phyloP scores from a whole-genome alignment of 2,329 filamentous ascomycete species.

The Penicillium sp. region DNA sequence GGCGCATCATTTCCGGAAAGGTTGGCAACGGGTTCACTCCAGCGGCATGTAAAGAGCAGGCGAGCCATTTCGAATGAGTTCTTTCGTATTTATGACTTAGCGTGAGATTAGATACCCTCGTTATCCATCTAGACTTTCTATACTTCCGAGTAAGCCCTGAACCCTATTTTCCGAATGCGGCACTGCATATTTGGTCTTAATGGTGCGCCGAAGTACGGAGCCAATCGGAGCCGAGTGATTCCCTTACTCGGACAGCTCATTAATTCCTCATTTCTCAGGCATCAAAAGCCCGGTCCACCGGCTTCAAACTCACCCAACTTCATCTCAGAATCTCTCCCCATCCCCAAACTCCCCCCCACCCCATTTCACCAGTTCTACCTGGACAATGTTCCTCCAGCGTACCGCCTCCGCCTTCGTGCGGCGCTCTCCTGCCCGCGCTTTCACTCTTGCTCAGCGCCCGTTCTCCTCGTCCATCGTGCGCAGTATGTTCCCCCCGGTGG shows the following conservation, averaged over 20 bases:
- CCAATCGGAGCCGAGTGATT: too few species aligned
- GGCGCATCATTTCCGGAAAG: constrained; percentile 88
- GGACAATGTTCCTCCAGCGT: constrained; percentile 50
- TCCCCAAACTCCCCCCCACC: constrained; percentile 24
- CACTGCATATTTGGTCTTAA: background rate
- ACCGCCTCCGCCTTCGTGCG: constrained; percentile 47
- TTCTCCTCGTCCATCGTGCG: constrained; percentile 47
- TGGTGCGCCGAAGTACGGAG: too few species aligned
- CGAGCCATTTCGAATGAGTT: constrained; percentile 39
- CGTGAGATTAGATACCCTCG: background rate
- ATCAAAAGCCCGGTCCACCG: constrained; percentile 34
- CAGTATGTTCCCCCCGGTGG: constrained; percentile 38
- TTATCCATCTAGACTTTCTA: background rate
- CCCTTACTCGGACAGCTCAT: too few species aligned
- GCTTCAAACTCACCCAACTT: constrained; percentile 39
- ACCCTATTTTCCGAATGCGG: constrained; percentile 20
- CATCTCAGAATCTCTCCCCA: constrained; percentile 20
- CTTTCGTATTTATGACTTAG: background rate
- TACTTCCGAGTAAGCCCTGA: constrained; percentile 13
- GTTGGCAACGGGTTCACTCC: constrained; percentile 88
- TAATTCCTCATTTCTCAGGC: too few species aligned
- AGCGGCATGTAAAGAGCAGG: constrained; percentile 79
- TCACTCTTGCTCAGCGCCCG: constrained; percentile 41
- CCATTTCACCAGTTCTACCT: constrained; percentile 25
- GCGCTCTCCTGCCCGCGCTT: constrained; percentile 44